Conservation (phyloP, 2,329 filamentous ascomycete species). For the Aspergillus intermedius region DNA sequence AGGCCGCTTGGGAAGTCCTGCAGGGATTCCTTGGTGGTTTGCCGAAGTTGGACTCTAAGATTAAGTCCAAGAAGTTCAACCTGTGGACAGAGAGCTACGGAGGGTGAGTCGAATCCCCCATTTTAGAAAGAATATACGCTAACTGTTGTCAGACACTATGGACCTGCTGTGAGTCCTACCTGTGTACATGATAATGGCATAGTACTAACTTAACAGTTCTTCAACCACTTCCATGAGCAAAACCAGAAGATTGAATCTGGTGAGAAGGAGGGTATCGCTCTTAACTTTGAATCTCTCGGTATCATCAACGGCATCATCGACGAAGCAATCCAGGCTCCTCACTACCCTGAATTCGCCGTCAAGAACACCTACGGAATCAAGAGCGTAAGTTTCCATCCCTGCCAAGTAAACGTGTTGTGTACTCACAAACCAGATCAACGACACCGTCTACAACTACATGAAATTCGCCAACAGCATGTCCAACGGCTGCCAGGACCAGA, state of each 20-base stretch:
- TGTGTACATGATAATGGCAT: neutral
- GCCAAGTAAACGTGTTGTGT: neutral
- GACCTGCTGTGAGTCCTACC: conserved; percentile 33
- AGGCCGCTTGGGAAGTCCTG: conserved; percentile 50
- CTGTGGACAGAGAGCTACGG: conserved; percentile 53
- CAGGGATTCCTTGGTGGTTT: conserved; percentile 50
- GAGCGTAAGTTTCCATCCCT: conserved; percentile 14
- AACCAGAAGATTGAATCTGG: conserved; percentile 51
- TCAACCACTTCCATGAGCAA: conserved; percentile 52
- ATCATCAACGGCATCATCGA: conserved; percentile 54
- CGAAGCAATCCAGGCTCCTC: conserved; percentile 43
- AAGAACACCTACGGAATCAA: conserved; percentile 53
- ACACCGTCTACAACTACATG: conserved; percentile 54
- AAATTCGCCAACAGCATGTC: conserved; percentile 57
- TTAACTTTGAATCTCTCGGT: conserved; percentile 50
- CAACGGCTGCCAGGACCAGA: conserved; percentile 54
- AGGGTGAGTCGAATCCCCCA: conserved; percentile 29
- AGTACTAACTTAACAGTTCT: conserved; percentile 38
- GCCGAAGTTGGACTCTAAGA: conserved; percentile 42
- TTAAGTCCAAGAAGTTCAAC: conserved; percentile 50
- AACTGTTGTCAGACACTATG: conserved; percentile 39
- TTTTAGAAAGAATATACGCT: neutral
- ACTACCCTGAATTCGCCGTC: conserved; percentile 48
- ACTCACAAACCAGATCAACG: conserved; percentile 38
- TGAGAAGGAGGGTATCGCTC: conserved; percentile 40